Conservation (phyloP, 305 asterid genomes). For the Solanum chacoense region DNA sequence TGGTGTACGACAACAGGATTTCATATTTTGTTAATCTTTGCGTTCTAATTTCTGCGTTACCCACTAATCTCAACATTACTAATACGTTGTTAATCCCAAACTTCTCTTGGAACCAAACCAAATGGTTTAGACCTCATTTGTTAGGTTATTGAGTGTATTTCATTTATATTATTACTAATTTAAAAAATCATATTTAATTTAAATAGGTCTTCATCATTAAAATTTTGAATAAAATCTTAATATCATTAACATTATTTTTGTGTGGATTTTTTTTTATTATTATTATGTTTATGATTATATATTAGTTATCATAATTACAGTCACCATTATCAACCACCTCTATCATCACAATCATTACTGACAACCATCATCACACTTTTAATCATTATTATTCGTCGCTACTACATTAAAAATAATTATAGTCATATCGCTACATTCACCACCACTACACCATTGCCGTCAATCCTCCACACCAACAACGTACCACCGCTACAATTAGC, state of each 20-base stretch:
- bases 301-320: not conserved
- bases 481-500: not conserved
- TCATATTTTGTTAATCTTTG: too few species aligned
- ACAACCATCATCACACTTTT: not conserved
- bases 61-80: too few species aligned
- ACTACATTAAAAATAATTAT: too few species aligned
- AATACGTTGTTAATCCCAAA: too few species aligned
- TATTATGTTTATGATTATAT: too few species aligned
- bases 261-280: not conserved
- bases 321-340: not conserved
- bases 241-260: too few species aligned
- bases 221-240: not conserved
- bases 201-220: not conserved
- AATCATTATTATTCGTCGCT: too few species aligned
- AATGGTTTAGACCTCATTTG: not conserved
- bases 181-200: too few species aligned
- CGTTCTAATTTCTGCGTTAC: too few species aligned
- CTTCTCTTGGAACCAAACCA: too few species aligned
- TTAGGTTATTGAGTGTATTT: not conserved
- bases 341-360: not conserved
- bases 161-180: too few species aligned
- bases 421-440: not conserved
- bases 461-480: not conserved
- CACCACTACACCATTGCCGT: not conserved
- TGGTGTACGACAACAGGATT: not conserved